These are phyloP conservation scores for Malus sylvestris DNA, from an alignment of 306 rosid genomes.

Conservation along the genomic window DNA sequence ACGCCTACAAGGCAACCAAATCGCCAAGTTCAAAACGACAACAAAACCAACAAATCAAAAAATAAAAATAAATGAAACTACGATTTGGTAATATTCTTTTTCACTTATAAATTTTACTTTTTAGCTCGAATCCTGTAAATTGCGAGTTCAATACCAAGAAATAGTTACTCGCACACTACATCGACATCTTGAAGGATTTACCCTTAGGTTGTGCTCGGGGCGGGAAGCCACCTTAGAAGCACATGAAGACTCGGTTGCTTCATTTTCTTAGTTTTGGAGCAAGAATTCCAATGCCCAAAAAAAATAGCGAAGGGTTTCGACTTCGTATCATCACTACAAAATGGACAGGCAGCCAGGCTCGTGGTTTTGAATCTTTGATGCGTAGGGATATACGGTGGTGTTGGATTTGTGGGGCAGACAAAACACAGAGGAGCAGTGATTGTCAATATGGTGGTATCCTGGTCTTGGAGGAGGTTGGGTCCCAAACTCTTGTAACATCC, in stretches of 20 bases:
- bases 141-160: too few relatives aligned
- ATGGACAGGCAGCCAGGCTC: not conserved
- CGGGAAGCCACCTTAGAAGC: not conserved
- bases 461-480: constrained; percentile 32
- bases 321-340: not conserved
- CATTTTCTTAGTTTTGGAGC: not conserved
- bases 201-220: too few relatives aligned
- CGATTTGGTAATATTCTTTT: too few relatives aligned
- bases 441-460: constrained; percentile 34
- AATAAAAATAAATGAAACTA: too few relatives aligned
- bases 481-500: constrained; percentile 14
- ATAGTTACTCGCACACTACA: too few relatives aligned
- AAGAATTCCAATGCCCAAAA: not conserved
- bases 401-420: constrained; percentile 11
- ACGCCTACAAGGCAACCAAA: too few relatives aligned
- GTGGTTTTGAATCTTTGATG: not conserved
- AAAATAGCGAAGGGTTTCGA: not conserved
- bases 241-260: not conserved
- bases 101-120: too few relatives aligned
- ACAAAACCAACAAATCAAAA: too few relatives aligned
- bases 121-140: too few relatives aligned
- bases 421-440: constrained; percentile 14
- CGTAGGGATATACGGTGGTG: not conserved
- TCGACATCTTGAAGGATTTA: too few relatives aligned
- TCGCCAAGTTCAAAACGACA: too few relatives aligned